Conservation (phyloP, 495 filamentous ascomycete species). For the Ramalina peruviana region DNA sequence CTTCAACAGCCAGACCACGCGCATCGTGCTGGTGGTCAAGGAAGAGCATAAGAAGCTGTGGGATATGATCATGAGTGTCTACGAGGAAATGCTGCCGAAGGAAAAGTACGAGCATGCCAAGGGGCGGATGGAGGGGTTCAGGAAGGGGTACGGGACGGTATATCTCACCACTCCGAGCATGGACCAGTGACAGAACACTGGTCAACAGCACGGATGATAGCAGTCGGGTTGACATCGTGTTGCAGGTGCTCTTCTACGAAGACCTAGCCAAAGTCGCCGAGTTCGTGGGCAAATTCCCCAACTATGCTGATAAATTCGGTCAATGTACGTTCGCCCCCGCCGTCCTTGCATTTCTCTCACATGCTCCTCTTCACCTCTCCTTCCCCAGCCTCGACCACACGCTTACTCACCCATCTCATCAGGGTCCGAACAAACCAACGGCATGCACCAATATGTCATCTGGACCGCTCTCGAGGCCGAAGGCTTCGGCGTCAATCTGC, state of each 20-base stretch:
- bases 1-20: conserved; percentile 43
- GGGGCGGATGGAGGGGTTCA: conserved; percentile 30
- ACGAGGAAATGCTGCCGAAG: conserved; percentile 26
- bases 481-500: conserved; percentile 40
- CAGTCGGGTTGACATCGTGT: neutral
- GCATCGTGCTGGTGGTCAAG: conserved; percentile 32
- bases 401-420: neutral
- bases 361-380: too few species aligned
- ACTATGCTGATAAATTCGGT: conserved; percentile 31
- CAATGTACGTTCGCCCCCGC: conserved; percentile 14
- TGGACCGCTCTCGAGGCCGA: conserved; percentile 39
- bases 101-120: conserved; percentile 33
- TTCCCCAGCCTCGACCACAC: too few species aligned
- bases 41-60: conserved; percentile 37
- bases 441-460: conserved; percentile 42
- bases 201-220: neutral
- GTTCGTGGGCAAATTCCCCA: conserved; percentile 30
- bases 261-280: conserved; percentile 30
- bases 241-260: conserved; percentile 39
- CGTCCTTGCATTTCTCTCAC: neutral
- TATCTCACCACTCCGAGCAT: conserved; percentile 6
- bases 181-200: neutral
- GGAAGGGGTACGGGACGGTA: conserved; percentile 36
- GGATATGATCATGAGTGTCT: conserved; percentile 30
- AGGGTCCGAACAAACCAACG: conserved; percentile 37